A percentile compares a stretch with the other conserved stretches of the same genome.
phyloP scores from a whole-genome alignment of 345 rosid genomes.

The Eucalyptus grandis region DNA sequence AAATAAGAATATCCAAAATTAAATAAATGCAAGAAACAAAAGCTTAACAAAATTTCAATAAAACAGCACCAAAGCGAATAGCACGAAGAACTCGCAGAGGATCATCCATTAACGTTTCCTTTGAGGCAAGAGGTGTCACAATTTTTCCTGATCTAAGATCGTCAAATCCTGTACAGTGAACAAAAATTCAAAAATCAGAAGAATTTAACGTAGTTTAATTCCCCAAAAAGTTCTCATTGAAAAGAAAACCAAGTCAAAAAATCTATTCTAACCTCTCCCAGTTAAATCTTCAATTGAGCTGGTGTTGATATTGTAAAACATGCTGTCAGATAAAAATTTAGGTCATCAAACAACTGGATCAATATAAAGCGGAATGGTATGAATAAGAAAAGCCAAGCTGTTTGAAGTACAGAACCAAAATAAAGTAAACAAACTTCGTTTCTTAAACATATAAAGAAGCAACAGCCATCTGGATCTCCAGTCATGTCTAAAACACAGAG shows the following conservation, averaged over 20 bases:
- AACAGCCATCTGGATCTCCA: background rate
- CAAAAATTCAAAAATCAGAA: background rate
- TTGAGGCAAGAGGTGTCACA: constrained; percentile 83
- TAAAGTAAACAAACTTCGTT: background rate
- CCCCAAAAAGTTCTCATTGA: background rate
- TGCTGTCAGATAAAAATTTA: constrained; percentile 28
- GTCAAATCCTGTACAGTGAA: constrained; percentile 36
- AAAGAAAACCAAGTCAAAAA: background rate
- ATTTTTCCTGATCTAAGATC: constrained; percentile 80
- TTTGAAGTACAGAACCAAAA: background rate
- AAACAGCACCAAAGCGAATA: constrained; percentile 73
- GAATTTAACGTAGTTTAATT: background rate
- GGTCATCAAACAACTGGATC: background rate
- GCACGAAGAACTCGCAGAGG: constrained; percentile 93
- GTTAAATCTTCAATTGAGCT: constrained; percentile 74
- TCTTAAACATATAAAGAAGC: background rate
- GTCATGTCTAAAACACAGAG: background rate
- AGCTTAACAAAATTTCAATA: background rate
- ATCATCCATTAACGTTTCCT: constrained; percentile 88
- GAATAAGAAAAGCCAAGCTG: background rate
- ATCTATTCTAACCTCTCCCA: constrained; percentile 46
- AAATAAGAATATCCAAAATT: background rate
- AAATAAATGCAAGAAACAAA: background rate
- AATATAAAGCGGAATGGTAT: background rate
- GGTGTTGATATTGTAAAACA: constrained; percentile 83